These are phyloP conservation scores for Ailanthus altissimus DNA, from an alignment of 345 rosid species.

Conservation along the genomic window DNA sequence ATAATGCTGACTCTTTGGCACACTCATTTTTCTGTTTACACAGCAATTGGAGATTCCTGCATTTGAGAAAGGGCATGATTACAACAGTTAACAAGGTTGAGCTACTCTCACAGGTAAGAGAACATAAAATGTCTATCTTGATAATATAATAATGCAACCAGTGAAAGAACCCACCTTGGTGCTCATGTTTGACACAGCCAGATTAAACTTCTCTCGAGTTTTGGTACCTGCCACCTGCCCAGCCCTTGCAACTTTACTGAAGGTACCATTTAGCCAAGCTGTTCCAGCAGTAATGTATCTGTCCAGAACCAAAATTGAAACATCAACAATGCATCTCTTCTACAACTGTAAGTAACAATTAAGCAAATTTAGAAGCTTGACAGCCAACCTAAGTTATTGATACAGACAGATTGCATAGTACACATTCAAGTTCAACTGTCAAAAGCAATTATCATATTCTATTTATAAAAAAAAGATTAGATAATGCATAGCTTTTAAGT, in stretches of 20 bases:
- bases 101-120: neutral
- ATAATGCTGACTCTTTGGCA: slow-evolving; percentile 1
- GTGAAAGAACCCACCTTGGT: slow-evolving; percentile 57
- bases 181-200: slow-evolving; percentile 79
- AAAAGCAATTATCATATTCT: neutral
- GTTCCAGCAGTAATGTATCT: slow-evolving; percentile 85
- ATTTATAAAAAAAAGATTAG: no score
- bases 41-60: slow-evolving; percentile 89
- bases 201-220: slow-evolving; percentile 80
- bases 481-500: neutral
- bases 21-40: slow-evolving; percentile 34
- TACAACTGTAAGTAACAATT: neutral
- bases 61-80: neutral
- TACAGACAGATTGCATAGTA: neutral
- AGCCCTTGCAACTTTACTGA: slow-evolving; percentile 83
- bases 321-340: neutral
- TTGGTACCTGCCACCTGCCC: slow-evolving; percentile 87
- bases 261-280: slow-evolving; percentile 92
- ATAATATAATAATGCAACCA: slow-evolving; percentile 4
- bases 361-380: neutral
- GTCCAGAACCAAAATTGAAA: slow-evolving; percentile 22
- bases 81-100: neutral
- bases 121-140: neutral
- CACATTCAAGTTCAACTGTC: neutral
- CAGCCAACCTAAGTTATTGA: neutral